Base-by-base conservation (phyloP, 345 rosid species). In the Eucalyptus guilfoylei region DNA sequence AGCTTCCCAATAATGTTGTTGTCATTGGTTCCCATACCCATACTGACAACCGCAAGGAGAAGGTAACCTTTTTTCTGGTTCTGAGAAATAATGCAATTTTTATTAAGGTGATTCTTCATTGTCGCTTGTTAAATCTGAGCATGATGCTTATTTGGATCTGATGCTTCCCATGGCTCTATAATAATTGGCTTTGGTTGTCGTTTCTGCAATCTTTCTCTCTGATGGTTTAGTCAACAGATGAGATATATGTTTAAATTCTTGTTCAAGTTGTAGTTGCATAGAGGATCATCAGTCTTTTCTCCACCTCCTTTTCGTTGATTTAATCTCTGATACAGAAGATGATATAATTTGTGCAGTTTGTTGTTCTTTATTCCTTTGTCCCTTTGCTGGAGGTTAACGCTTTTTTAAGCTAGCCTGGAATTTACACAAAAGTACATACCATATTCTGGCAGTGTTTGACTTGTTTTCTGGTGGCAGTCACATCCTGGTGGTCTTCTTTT, bases 401-500 rank as follows among this genome's bases (percentile, higher is more conserved):
- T 80, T 24, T 32, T 49, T 88, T 49, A 44, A n/a, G 32, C n/a
- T 26, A 24, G 34, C 62, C 48, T 72, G 48, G 13, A 88, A 45
- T 76, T 88, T 88, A 86, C 47, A 76, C 85, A 21, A 21, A 76
- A 76, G 85, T 76, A 76, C 24, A 26, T 21, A 21, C 45, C 45
- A 76, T 76, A 12, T 76, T 76, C 30, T 40, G 15, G 87, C 89
- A 64, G 88, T 54, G 37, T 45, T 88, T 8, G 86, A 37, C 13
- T 32, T 85, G 85, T 91, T 93, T 90, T 87, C 69, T 83, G 87
- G 76, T 90, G 94, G 92, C 97, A 97, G 99, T 95, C 97, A 55
- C 99, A 96, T 91, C 97, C 97, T 80, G 97, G 98, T 85, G 96
- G 98, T 76, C 94, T 96, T 58, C 94, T 96, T 88, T 94, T 97